A percentile compares a stretch with the other conserved stretches of the same genome.
Conservation (phyloP, 345 rosid genomes). For the Trapa bicornis region DNA sequence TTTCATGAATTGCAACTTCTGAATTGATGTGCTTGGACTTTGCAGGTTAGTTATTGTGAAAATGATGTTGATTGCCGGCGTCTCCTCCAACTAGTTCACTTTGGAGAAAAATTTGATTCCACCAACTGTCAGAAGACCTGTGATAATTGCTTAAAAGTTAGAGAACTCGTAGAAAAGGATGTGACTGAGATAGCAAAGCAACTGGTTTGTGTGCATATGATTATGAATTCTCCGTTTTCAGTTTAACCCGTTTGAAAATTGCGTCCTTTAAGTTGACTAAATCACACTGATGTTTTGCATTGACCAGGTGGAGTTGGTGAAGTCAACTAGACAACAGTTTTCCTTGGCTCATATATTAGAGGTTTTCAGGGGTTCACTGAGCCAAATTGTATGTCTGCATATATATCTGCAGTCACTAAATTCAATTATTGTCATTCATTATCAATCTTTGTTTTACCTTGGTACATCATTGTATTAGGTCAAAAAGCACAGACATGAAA, state of each 20-base stretch:
- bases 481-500: slow-evolving; percentile 73
- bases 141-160: slow-evolving; percentile 71
- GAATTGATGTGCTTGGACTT: slow-evolving; percentile 9
- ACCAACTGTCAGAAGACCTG: slow-evolving; percentile 69
- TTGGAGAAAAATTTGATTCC: slow-evolving; percentile 80
- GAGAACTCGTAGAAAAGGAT: slow-evolving; percentile 62
- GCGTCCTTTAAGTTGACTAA: background rate
- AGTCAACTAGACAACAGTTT: slow-evolving; percentile 56
- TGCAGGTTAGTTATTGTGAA: slow-evolving; percentile 91
- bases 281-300: slow-evolving; percentile 5
- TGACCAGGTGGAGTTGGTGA: slow-evolving; percentile 80
- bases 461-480: slow-evolving; percentile 37
- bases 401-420: background rate
- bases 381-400: slow-evolving; percentile 50
- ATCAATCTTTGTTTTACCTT: slow-evolving; percentile 1
- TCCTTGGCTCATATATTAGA: slow-evolving; percentile 85
- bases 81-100: slow-evolving; percentile 73
- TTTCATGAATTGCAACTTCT: background rate
- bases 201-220: slow-evolving; percentile 43
- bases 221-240: background rate
- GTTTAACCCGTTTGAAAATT: background rate
- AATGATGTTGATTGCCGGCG: slow-evolving; percentile 96
- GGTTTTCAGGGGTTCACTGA: slow-evolving; percentile 89
- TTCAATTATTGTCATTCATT: slow-evolving; percentile 6
- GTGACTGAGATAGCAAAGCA: slow-evolving; percentile 73